These are phyloP conservation scores for Candida sp. DNA, from an alignment of 1,139 yeast genomes.

Conservation along the genomic window DNA sequence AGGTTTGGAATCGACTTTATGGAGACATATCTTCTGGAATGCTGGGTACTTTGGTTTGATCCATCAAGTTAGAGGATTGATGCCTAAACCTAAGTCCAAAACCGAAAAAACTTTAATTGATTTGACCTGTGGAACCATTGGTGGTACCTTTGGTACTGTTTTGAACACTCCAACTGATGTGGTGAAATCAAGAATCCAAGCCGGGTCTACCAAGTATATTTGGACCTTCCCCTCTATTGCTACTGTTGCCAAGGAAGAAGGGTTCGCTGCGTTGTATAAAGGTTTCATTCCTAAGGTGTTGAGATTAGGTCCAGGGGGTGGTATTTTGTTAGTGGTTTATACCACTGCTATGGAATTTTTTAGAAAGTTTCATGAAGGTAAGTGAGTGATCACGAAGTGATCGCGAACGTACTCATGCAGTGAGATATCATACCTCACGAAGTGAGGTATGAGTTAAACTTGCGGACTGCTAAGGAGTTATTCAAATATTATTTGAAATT, in stretches of 20 bases:
- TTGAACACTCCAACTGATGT: slow-evolving; percentile 97
- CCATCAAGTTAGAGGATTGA: slow-evolving; percentile 73
- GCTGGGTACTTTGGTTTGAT: slow-evolving; percentile 98
- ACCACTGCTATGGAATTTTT: slow-evolving; percentile 95
- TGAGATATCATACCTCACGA: no score
- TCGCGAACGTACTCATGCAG: no score
- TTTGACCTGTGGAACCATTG: slow-evolving; percentile 87
- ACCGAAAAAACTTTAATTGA: slow-evolving; percentile 82
- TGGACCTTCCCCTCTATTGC: slow-evolving; percentile 87
- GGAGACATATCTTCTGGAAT: slow-evolving; percentile 98
- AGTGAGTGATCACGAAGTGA: slow-evolving; percentile 3
- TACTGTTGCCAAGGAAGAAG: slow-evolving; percentile 85
- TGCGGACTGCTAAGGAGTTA: no score
- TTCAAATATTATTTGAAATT: no score
- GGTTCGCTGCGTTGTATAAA: slow-evolving; percentile 81
- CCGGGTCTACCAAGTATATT: slow-evolving; percentile 79
- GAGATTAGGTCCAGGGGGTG: slow-evolving; percentile 99
- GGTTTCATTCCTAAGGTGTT: slow-evolving; percentile 97
- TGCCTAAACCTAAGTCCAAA: slow-evolving; percentile 72
- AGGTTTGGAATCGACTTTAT: slow-evolving; percentile 94
- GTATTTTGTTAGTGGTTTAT: slow-evolving; percentile 93
- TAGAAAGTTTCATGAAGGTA: slow-evolving; percentile 52
- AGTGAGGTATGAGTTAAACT: no score
- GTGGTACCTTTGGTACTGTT: slow-evolving; percentile 95
- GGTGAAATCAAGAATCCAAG: slow-evolving; percentile 95